Conservation (phyloP, 805 yeast genomes). For the Cyberlindnera maritima region DNA sequence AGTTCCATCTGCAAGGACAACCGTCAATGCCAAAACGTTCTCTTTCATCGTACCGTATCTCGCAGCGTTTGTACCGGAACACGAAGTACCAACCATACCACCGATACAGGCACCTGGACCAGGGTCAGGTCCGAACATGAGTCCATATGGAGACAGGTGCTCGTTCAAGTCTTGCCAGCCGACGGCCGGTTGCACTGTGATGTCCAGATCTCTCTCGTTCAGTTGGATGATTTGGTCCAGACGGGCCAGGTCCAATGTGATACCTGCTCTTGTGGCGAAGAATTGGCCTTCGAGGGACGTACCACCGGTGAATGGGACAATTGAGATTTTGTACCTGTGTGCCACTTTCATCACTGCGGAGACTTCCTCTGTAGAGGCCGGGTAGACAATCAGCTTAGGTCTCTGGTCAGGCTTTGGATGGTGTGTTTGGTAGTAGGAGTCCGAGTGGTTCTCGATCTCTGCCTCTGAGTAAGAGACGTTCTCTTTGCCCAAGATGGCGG, state of each 20-base stretch:
- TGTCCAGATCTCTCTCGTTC: conserved; percentile 65
- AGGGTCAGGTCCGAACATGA: conserved; percentile 73
- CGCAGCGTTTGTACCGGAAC: conserved; percentile 79
- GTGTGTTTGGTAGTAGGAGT: conserved; percentile 60
- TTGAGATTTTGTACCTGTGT: conserved; percentile 59
- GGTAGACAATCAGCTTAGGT: conserved; percentile 60
- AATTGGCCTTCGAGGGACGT: conserved; percentile 83
- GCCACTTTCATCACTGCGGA: conserved; percentile 60
- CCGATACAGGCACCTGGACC: conserved; percentile 83
- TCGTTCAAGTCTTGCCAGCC: conserved; percentile 74
- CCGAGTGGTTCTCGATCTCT: conserved; percentile 53
- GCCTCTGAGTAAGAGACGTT: conserved; percentile 31
- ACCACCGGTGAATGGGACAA: conserved; percentile 78
- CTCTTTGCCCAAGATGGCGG: conserved; percentile 36
- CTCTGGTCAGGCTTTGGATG: conserved; percentile 56
- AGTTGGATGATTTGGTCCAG: conserved; percentile 58
- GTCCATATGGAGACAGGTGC: conserved; percentile 42
- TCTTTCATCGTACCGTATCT: conserved; percentile 81
- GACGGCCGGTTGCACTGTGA: conserved; percentile 73
- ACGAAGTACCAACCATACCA: conserved; percentile 75
- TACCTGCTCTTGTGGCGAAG: conserved; percentile 64
- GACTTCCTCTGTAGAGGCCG: conserved; percentile 64
- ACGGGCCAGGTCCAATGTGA: conserved; percentile 59
- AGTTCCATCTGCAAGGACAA: conserved; percentile 80
- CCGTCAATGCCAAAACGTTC: conserved; percentile 63